These are phyloP conservation scores for Penicillium sp. DNA, from an alignment of 2,329 filamentous ascomycete species.

Conservation along the genomic window DNA sequence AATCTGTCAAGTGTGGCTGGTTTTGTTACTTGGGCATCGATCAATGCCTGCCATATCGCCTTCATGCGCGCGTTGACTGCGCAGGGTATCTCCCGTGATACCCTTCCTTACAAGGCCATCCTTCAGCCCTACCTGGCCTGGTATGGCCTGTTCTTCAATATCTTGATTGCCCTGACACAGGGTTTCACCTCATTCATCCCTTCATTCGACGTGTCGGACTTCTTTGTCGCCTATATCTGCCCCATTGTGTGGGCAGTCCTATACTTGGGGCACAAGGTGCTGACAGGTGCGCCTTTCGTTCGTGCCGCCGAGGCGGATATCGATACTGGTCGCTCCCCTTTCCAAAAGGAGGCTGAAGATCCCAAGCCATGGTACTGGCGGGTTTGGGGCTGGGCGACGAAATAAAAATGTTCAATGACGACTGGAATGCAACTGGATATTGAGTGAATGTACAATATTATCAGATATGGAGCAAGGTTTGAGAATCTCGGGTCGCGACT, in stretches of 20 bases:
- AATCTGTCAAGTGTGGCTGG: conserved; percentile 35
- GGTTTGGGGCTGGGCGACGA: conserved; percentile 25
- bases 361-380: conserved; percentile 28
- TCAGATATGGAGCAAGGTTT: too few relatives aligned
- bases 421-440: too few relatives aligned
- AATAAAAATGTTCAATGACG: conserved; percentile 5
- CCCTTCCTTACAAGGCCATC: conserved; percentile 61
- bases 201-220: conserved; percentile 55
- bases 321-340: conserved; percentile 38
- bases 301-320: conserved; percentile 43
- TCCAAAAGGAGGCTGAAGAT: conserved; percentile 32
- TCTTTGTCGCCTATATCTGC: conserved; percentile 64
- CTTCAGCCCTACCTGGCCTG: conserved; percentile 63
- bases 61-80: conserved; percentile 59
- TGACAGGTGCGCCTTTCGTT: conserved; percentile 37
- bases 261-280: conserved; percentile 59
- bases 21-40: conserved; percentile 36
- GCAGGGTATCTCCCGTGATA: conserved; percentile 57
- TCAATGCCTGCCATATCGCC: conserved; percentile 57
- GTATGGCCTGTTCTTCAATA: conserved; percentile 64
- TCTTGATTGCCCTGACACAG: conserved; percentile 63
- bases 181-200: conserved; percentile 66
- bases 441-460: too few relatives aligned
- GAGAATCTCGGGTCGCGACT: too few relatives aligned
- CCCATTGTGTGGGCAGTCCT: conserved; percentile 61